Base-by-base conservation (phyloP, 2,329 filamentous ascomycete genomes). In the Cercospora citrullina region DNA sequence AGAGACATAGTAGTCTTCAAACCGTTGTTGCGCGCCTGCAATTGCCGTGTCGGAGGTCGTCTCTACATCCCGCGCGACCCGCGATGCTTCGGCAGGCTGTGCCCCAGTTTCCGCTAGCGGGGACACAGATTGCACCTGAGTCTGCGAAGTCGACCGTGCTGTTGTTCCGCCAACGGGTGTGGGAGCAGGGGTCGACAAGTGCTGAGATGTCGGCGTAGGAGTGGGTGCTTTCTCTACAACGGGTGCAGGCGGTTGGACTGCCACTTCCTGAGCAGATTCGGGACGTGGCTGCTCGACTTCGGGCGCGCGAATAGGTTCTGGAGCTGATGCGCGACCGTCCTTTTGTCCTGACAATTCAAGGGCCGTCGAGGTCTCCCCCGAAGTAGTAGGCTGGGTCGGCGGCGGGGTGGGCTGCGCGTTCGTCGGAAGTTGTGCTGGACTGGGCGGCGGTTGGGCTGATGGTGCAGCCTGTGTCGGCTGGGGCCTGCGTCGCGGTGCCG, bases 401-500 rank as follows among this genome's bases (percentile, higher is more conserved):
- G 66, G 65, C 14, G 73, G 73, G 12, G 69, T 69, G 10, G 67
- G 71, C 10, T 68, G 71, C 30, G 65, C 63, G 55, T 66, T 65
- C 48, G 26, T 64, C 30, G 64, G 64, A 60, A 23, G 45, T 51
- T 23, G 45, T 26, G 26, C 30, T 55, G n/a, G 64, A 33, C 16
- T 63, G 39, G 30, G 67, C 51, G 21, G 65, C 55, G 10, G 53
- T 33, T 69, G 60, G 45, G 69, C 59, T 58, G 71, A 68, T 26
- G 72, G 72, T 45, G 71, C 58, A 23, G 69, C 66, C 28, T 63
- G 64, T 14, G 66, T 53, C 62, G 31, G 77, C 60, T 77, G 77
- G 55, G 75, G 77, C 60, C 82, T 80, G 31, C 82, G 78, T 61
- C 83, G 80, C 48, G 78, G 78, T 31, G 79, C 77, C 59, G 79